Conservation (phyloP, 768 basidiomycete species). For the Cyathus striatus region DNA sequence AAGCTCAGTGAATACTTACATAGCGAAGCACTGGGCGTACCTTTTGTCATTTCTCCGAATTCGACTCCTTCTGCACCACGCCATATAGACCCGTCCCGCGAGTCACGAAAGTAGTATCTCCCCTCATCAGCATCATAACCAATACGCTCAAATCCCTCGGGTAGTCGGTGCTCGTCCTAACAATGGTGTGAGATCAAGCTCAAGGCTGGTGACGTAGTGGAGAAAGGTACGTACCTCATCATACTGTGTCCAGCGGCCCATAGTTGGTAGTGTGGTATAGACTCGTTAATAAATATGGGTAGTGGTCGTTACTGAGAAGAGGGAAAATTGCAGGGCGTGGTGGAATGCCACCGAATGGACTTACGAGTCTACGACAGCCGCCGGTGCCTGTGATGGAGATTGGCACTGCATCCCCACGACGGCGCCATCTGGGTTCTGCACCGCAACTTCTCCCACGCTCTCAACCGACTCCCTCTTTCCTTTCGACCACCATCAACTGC, state of each 20-base stretch:
- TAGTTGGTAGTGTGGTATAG: conserved; percentile 1
- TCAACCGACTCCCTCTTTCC: neutral
- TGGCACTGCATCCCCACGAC: neutral
- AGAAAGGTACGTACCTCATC: conserved; percentile 17
- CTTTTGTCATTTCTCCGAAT: conserved; percentile 52
- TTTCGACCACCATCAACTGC: neutral
- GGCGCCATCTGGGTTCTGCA: neutral
- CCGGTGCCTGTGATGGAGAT: neutral
- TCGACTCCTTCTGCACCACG: conserved; percentile 54
- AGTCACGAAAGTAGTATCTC: conserved; percentile 59
- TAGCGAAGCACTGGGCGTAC: conserved; percentile 25
- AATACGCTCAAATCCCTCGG: conserved; percentile 58
- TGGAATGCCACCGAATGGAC: no score
- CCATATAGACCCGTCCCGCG: conserved; percentile 47
- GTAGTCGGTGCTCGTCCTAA: conserved; percentile 47
- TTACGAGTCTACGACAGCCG: no score
- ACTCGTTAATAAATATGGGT: neutral
- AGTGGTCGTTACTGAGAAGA: no score
- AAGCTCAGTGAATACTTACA: neutral
- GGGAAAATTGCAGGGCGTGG: no score
- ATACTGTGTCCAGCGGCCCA: conserved; percentile 24
- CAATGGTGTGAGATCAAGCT: neutral
- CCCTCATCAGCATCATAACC: conserved; percentile 74
- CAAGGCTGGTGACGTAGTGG: neutral
- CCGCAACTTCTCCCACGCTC: neutral